Evolutionary conservation across 352 stramenopile genomes (phyloP), one percentile per base, ranked within the genome.

Genomic region (Phytophthora megakarya): DNA sequence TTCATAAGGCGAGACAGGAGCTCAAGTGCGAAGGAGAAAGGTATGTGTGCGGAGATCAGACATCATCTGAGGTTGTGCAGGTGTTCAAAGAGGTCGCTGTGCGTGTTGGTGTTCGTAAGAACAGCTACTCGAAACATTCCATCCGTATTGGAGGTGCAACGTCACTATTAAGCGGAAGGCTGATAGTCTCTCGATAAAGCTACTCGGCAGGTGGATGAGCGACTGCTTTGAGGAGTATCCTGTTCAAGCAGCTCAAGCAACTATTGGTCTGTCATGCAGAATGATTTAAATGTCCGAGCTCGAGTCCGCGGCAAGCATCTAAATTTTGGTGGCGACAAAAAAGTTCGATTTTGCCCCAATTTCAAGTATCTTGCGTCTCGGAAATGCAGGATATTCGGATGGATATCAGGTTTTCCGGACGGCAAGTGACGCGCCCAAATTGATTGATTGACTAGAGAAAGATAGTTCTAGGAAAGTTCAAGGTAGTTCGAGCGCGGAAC

Each of bases 271-370:
- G 8, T n/a, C 49, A 13, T 22, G 37, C 15, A 35, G 23, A 8
- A 48, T 57, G 48, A 21, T 56, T n/a, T 44, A n/a, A 37, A 44
- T 12, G n/a, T 21, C 47, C 47, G 44, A 26, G 33, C 30, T 55
- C 16, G 45, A 42, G 11, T 13, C 35, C 21, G 32, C 13, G 19
- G 10, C 32, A 44, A 44, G 47, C n/a, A n/a, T n/a, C n/a, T n/a
- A n/a, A 55, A 23, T 44, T 55, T 23, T 7, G 15, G 32, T 55
- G 30, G 47, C 11, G 47, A 10, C 12, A n/a, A n/a, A n/a, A n/a
- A n/a, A n/a, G n/a, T n/a, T n/a, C n/a, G n/a, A n/a, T n/a, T n/a
- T n/a, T n/a, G n/a, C n/a, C n/a, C n/a, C n/a, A n/a, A n/a, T n/a
- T n/a, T n/a, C n/a, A n/a, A n/a, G n/a, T n/a, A n/a, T n/a, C n/a